Base-by-base conservation (phyloP, 108 stramenopile species). In the Skeletonema tropicum region DNA sequence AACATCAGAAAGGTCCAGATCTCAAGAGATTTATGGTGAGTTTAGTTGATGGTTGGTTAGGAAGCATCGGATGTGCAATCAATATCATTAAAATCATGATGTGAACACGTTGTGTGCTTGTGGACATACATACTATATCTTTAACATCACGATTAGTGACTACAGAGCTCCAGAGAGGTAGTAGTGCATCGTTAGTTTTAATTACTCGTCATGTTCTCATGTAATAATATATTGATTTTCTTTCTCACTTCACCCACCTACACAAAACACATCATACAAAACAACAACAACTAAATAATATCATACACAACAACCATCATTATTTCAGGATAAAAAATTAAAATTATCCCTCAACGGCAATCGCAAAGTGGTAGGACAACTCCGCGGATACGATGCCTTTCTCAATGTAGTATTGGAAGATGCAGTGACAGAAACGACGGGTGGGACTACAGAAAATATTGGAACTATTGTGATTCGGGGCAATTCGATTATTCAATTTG, bases 21-120 rank as follows among this genome's bases (percentile, higher is more conserved):
- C 88, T 95, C 49, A 95, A 95, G 70, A 82, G 94, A 71, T 95
- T 92, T 73, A 95, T 95, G 94, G 94, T 94, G 62, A 71, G 94
- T 74, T 19, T 6, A 17, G 5, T 30, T 29, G 23, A 48, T 10
- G 25, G 19, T 7, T 26, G 29, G 13, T 57, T 10, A 23, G 23
- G 6, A 5, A 29, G 26, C 26, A 29, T 29, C 26, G 1, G 26
- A 29, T 29, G 26, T 29, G 26, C n/a, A n/a, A 29, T 29, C 26
- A 29, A 29, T 29, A 29, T 29, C 26, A 29, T 29, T 29, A 29
- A 29, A 29, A 1, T 29, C 26, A 29, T 29, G 26, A n/a, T 29
- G 26, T 29, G 26, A 29, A 29, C 26, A 29, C 2, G 26, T 29
- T 29, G 26, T 29, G 26, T 29, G 26, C 26, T 29, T 29, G 26